Percentiles rank a stretch among this genome's conserved stretches.
Conservation (phyloP, 257 asterid species). For the Handroanthus guayacan region DNA sequence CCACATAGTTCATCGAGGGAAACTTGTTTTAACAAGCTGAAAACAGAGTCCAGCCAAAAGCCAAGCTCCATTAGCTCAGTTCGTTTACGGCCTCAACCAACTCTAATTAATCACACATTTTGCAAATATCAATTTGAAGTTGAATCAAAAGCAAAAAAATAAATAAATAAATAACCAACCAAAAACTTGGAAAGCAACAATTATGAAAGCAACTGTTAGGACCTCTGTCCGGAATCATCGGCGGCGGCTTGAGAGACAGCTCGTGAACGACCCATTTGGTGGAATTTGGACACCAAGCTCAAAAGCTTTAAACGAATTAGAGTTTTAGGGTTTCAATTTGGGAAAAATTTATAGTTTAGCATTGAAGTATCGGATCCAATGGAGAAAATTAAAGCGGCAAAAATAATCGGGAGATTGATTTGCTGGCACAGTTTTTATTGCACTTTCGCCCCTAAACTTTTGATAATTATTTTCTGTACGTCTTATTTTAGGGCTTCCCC, state of each 20-base stretch:
- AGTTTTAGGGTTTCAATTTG: slow-evolving; percentile 39
- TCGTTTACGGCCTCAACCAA: slow-evolving; percentile 33
- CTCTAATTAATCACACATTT: slow-evolving; percentile 8
- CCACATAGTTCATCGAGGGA: slow-evolving; percentile 29
- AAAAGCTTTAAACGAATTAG: slow-evolving; percentile 7
- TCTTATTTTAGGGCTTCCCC: no score
- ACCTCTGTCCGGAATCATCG: slow-evolving; percentile 62
- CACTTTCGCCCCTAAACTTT: slow-evolving; percentile 17
- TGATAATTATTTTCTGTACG: neutral
- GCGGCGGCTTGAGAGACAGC: slow-evolving; percentile 55
- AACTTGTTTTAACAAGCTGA: slow-evolving; percentile 18
- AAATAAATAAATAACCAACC: slow-evolving; percentile 5
- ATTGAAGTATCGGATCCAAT: slow-evolving; percentile 25
- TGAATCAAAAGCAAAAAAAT: slow-evolving; percentile 1
- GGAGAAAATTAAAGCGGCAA: slow-evolving; percentile 41
- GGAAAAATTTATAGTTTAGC: slow-evolving; percentile 6
- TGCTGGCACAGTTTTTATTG: slow-evolving; percentile 1
- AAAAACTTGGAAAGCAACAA: no score
- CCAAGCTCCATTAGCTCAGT: slow-evolving; percentile 14
- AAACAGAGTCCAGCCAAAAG: slow-evolving; percentile 6
- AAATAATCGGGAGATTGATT: slow-evolving; percentile 24
- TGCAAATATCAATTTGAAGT: slow-evolving; percentile 21
- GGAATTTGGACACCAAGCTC: slow-evolving; percentile 14
- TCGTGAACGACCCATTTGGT: slow-evolving; percentile 61
- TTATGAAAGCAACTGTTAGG: slow-evolving; percentile 4